Base-by-base conservation (phyloP, 2,329 filamentous ascomycete genomes). In the Teratosphaeria destructans region DNA sequence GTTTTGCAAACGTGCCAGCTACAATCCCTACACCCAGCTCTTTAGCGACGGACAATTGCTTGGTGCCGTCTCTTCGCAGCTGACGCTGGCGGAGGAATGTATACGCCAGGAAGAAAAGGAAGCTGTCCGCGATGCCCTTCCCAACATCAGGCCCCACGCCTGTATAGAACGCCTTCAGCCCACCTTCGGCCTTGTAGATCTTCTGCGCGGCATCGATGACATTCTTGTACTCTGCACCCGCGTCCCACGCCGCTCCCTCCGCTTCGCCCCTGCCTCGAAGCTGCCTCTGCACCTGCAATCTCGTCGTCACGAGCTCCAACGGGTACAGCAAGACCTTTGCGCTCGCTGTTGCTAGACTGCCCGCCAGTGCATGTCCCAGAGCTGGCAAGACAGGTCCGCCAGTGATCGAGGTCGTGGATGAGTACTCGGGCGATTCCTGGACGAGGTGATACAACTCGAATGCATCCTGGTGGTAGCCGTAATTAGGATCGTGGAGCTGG, bases 101-200 rank as follows among this genome's bases (percentile, higher is more conserved):
- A 75, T 95, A 95, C 60, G 89, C 86, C 19, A 93, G 80, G 75
- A 95, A 95, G 78, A 95, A 95, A 57, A 95, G 79, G 70, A 94
- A 93, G 59, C 87, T 89, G 75, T 94, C 90, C 34, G 84, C 72
- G 12, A 80, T 72, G 52, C 74, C 74, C 64, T 80, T 80, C 29
- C 72, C 65, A 1, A 76, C 74, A 65, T 80, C 78, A 8, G 73
- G 72, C 16, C 65, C 62, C 8, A 76, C 68, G 4, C 78, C 78
- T 27, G 73, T 77, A 63, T 80, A 96, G 64, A 95, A 85, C 0
- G 86, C 88, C 57, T 72, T 70, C 19, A 86, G 64, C 3, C 88
- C 85, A n/a, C 89, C 89, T 72, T 91, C 88, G 35, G 81, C 78
- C 37, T 78, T 75, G 67, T 87, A 87, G 64, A 95, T 94, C 70